These are phyloP conservation scores for Penicillium crystallinum DNA, from an alignment of 495 filamentous ascomycete species.

Conservation along the genomic window DNA sequence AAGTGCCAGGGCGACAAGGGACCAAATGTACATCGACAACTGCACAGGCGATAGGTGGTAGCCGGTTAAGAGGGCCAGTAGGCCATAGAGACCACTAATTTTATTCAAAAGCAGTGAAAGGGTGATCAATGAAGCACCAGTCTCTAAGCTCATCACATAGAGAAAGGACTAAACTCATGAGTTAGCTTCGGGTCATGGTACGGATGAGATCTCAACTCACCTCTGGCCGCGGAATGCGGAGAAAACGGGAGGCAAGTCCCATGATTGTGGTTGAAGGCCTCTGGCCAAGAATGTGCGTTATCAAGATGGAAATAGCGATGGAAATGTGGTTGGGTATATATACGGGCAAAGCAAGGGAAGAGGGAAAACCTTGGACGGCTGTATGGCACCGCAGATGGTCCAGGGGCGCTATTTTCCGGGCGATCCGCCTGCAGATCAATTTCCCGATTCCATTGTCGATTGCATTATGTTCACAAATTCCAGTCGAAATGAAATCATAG, in stretches of 20 bases:
- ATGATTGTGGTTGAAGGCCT: slow-evolving; percentile 24
- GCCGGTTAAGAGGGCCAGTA: slow-evolving; percentile 80
- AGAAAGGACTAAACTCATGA: slow-evolving; percentile 56
- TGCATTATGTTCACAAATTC: background rate
- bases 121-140: slow-evolving; percentile 74
- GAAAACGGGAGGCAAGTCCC: slow-evolving; percentile 44
- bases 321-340: slow-evolving; percentile 15
- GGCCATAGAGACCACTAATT: slow-evolving; percentile 77
- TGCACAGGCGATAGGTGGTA: slow-evolving; percentile 61
- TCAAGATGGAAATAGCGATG: slow-evolving; percentile 8
- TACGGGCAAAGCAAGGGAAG: slow-evolving; percentile 6
- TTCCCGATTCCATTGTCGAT: background rate
- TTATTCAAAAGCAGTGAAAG: slow-evolving; percentile 82
- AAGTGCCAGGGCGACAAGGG: slow-evolving; percentile 58
- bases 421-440: slow-evolving; percentile 19
- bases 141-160: slow-evolving; percentile 76
- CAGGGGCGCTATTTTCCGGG: slow-evolving; percentile 23
- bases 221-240: slow-evolving; percentile 57
- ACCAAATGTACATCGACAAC: slow-evolving; percentile 80
- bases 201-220: slow-evolving; percentile 32
- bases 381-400: slow-evolving; percentile 19
- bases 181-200: slow-evolving; percentile 17
- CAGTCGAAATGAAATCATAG: background rate
- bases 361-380: slow-evolving; percentile 23
- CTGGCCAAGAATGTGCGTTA: slow-evolving; percentile 7